A percentile compares a stretch with the other conserved stretches of the same genome.
Conservation (phyloP, 2,329 filamentous ascomycete genomes). For the Hymenoscyphus fraxineus region DNA sequence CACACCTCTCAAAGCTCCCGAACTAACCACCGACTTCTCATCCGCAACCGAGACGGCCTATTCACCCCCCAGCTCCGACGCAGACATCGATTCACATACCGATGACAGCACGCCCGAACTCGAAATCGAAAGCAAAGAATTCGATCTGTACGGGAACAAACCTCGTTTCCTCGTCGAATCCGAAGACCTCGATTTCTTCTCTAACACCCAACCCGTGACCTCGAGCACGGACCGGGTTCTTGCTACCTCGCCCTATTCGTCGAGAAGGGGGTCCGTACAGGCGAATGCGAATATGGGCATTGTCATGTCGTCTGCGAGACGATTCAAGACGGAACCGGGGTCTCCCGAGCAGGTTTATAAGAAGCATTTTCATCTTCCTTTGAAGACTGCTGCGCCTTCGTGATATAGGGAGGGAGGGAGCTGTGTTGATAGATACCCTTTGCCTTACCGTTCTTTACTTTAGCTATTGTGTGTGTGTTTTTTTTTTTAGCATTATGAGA, state of each 20-base stretch:
- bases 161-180: background rate
- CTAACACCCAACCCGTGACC: slow-evolving; percentile 30
- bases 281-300: slow-evolving; percentile 11
- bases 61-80: slow-evolving; percentile 29
- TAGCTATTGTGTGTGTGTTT: too few species aligned
- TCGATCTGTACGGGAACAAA: slow-evolving; percentile 6
- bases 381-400: background rate
- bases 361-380: slow-evolving; percentile 1
- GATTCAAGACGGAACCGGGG: slow-evolving; percentile 6
- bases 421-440: too few species aligned
- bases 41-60: slow-evolving; percentile 31
- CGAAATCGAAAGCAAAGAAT: slow-evolving; percentile 12
- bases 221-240: slow-evolving; percentile 28
- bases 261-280: background rate
- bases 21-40: slow-evolving; percentile 24
- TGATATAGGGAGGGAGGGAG: too few species aligned
- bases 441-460: too few species aligned
- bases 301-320: slow-evolving; percentile 6
- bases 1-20: slow-evolving; percentile 8
- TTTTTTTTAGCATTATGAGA: too few species aligned
- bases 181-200: slow-evolving; percentile 29
- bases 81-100: slow-evolving; percentile 31
- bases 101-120: slow-evolving; percentile 31
- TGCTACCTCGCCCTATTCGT: slow-evolving; percentile 27
- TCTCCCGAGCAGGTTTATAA: slow-evolving; percentile 24